These are phyloP conservation scores for Xerophyta viscosa DNA, from an alignment of 106 monocot genomes.

Conservation along the genomic window DNA sequence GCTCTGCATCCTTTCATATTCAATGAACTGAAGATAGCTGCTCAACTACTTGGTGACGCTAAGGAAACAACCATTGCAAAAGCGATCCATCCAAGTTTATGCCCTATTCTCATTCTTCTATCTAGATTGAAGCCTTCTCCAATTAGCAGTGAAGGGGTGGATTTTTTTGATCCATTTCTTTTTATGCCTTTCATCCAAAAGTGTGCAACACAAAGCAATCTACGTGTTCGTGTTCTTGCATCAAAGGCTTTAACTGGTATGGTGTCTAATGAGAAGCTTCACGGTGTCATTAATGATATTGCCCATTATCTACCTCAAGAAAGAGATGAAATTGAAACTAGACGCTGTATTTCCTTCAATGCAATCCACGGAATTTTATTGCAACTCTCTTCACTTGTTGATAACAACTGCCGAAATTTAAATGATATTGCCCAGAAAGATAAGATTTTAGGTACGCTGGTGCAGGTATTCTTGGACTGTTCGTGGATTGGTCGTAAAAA, in stretches of 20 bases:
- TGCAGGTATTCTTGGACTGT: constrained; percentile 39
- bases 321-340: constrained; percentile 3
- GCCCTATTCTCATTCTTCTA: constrained; percentile 89
- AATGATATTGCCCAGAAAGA: constrained; percentile 57
- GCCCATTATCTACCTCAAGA: constrained; percentile 37
- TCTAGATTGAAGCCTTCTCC: constrained; percentile 85
- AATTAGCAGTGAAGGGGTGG: constrained; percentile 48
- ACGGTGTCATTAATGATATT: constrained; percentile 30
- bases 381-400: constrained; percentile 68
- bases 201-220: constrained; percentile 86
- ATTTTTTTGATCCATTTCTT: constrained; percentile 73
- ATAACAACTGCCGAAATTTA: constrained; percentile 61
- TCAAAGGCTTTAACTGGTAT: constrained; percentile 85
- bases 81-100: constrained; percentile 92
- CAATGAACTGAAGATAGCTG: constrained; percentile 65
- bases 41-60: constrained; percentile 42
- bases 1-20: constrained; percentile 79
- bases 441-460: constrained; percentile 42
- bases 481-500: constrained; percentile 66
- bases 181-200: constrained; percentile 70
- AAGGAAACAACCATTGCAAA: constrained; percentile 50
- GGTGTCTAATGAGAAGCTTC: constrained; percentile 85
- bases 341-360: constrained; percentile 42
- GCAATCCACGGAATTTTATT: constrained; percentile 82
- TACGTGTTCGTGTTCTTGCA: constrained; percentile 78